A percentile compares a stretch with the other conserved stretches of the same genome.
These are phyloP conservation scores for Choiromyces venosus DNA, from an alignment of 495 filamentous ascomycete genomes.

Conservation along the genomic window DNA sequence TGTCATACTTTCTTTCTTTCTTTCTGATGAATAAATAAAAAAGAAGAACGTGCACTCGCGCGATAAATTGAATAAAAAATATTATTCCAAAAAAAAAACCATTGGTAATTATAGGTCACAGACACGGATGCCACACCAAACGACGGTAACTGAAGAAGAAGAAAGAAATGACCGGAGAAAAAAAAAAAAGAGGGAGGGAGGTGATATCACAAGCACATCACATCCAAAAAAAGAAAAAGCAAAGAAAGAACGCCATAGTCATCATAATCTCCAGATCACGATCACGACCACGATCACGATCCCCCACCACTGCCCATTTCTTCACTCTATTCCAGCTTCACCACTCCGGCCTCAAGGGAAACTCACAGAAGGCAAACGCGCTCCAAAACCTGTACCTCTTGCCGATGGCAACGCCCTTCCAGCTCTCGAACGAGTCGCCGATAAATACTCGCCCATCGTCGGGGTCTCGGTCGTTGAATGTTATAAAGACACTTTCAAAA, in stretches of 20 bases:
- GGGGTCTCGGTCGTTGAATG: slow-evolving; percentile 2
- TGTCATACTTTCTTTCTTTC: too few species aligned
- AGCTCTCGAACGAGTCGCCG: slow-evolving; percentile 16
- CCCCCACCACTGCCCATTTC: not conserved
- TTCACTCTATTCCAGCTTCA: not conserved
- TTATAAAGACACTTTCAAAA: slow-evolving; percentile 15
- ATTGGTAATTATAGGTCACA: too few species aligned
- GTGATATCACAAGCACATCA: not conserved
- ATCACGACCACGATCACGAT: not conserved
- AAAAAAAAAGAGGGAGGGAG: not conserved
- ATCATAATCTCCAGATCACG: not conserved
- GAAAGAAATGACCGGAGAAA: not conserved
- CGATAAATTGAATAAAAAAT: too few species aligned
- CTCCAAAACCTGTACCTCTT: slow-evolving; percentile 32
- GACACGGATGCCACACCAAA: not conserved
- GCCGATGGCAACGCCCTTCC: slow-evolving; percentile 6
- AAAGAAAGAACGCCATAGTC: not conserved
- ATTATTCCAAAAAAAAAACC: too few species aligned
- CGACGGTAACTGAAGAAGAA: not conserved
- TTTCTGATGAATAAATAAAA: too few species aligned
- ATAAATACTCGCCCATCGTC: slow-evolving; percentile 14
- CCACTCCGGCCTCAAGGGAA: not conserved
- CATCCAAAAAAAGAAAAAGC: not conserved
- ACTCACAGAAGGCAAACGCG: slow-evolving; percentile 27
- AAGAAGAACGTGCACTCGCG: too few species aligned